Evolutionary conservation across 2,329 filamentous ascomycete species (phyloP).

Genomic region (Phialophora macrospora): DNA sequence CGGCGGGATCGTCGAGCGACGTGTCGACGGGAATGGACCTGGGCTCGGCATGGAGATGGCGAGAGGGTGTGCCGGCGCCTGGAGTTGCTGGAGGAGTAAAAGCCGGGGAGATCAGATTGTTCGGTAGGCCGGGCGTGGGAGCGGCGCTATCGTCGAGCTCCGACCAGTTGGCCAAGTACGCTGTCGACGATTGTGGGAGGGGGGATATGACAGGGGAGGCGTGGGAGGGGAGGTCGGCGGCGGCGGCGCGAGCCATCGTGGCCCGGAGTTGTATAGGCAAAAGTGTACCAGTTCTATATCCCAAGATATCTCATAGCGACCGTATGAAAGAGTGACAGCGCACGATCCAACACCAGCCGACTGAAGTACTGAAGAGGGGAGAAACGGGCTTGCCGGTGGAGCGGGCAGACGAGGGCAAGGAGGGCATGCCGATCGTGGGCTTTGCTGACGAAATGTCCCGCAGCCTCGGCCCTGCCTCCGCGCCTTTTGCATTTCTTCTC

Average conservation of each 20-base stretch:
- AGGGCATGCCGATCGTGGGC: neutral
- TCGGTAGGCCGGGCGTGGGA: conserved; percentile 55
- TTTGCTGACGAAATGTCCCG: conserved; percentile 27
- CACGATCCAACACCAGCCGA: conserved; percentile 15
- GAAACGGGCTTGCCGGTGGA: conserved; percentile 7
- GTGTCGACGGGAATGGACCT: conserved; percentile 53
- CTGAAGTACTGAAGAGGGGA: conserved; percentile 17
- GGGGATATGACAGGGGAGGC: conserved; percentile 57
- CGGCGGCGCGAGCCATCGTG: conserved; percentile 27
- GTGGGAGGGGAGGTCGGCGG: conserved; percentile 58
- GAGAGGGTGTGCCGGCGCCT: conserved; percentile 42
- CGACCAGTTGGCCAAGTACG: conserved; percentile 39
- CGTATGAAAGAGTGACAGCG: neutral
- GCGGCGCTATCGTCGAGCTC: conserved; percentile 37
- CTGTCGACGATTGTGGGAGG: conserved; percentile 42
- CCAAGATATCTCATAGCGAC: conserved; percentile 5
- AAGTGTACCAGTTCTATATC: conserved; percentile 8
- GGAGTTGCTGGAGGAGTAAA: conserved; percentile 54
- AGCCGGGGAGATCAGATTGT: conserved; percentile 59
- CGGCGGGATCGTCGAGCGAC: conserved; percentile 41
- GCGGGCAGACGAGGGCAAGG: neutral
- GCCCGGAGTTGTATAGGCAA: neutral
- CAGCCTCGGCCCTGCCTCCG: conserved; percentile 31
- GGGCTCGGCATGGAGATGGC: conserved; percentile 44
- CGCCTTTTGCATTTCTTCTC: conserved; percentile 9